These are phyloP conservation scores for Suillus subluteus DNA, from an alignment of 768 basidiomycete genomes.

Conservation along the genomic window DNA sequence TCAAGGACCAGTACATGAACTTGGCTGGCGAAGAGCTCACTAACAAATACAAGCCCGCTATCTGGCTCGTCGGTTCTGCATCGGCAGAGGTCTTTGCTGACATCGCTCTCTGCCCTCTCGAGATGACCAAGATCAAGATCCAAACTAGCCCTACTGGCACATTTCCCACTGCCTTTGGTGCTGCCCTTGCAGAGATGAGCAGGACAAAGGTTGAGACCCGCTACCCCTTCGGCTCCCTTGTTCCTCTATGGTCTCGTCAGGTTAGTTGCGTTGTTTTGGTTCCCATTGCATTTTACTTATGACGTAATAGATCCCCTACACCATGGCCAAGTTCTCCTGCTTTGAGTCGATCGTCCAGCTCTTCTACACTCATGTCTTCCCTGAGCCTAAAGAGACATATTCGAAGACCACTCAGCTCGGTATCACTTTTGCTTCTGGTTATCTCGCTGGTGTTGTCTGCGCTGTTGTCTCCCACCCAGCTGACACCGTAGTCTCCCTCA, in stretches of 20 bases:
- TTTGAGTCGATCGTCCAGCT: conserved; percentile 86
- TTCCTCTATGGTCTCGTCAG: conserved; percentile 89
- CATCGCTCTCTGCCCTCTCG: conserved; percentile 92
- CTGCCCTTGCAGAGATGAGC: conserved; percentile 74
- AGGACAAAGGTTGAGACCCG: conserved; percentile 70
- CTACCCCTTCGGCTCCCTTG: conserved; percentile 84
- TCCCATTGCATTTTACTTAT: not conserved
- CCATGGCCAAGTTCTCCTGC: conserved; percentile 99
- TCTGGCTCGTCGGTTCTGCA: conserved; percentile 94
- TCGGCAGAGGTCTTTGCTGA: conserved; percentile 97
- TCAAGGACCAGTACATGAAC: conserved; percentile 95
- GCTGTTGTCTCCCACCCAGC: conserved; percentile 97
- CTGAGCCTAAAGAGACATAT: conserved; percentile 76
- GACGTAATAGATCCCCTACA: conserved; percentile 82
- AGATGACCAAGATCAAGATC: conserved; percentile 93
- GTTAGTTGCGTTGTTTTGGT: conserved; percentile 38
- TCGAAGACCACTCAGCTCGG: conserved; percentile 85
- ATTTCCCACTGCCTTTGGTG: conserved; percentile 76
- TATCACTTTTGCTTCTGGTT: conserved; percentile 88
- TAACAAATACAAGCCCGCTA: conserved; percentile 81
- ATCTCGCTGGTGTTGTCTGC: conserved; percentile 94
- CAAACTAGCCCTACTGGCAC: conserved; percentile 77
- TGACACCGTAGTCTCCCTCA: conserved; percentile 90
- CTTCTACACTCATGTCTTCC: conserved; percentile 89
- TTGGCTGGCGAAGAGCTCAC: conserved; percentile 82